A percentile compares a stretch with the other conserved stretches of the same genome.
Evolutionary conservation across 1,284 basidiomycete genomes (phyloP).

Genomic region (Puccinia sorghi): DNA sequence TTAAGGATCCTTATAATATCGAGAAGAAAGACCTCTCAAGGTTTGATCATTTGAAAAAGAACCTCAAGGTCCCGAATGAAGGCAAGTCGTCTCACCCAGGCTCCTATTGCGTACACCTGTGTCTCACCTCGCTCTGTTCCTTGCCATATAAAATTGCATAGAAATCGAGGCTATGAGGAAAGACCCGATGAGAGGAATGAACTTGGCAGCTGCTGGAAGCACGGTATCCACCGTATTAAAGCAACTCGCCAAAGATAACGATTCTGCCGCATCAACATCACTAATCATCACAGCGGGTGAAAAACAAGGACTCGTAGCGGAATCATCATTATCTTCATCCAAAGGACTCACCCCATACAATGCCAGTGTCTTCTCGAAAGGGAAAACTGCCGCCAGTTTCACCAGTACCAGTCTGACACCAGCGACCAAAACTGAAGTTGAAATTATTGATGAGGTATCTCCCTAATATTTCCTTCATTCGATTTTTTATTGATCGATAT

Average conservation of each 20-base stretch:
- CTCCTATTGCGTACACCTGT: not conserved
- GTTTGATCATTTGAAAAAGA: constrained; percentile 58
- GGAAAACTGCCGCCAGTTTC: constrained; percentile 84
- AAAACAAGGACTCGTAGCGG: constrained; percentile 18
- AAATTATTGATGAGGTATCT: constrained; percentile 81
- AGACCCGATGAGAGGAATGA: constrained; percentile 56
- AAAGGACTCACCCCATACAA: constrained; percentile 67
- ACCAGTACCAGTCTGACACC: constrained; percentile 89
- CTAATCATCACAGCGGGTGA: constrained; percentile 3
- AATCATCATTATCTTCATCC: constrained; percentile 22
- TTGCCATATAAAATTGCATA: constrained; percentile 22
- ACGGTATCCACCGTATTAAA: constrained; percentile 53
- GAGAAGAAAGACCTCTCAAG: constrained; percentile 55
- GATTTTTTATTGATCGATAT: not conserved
- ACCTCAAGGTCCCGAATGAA: constrained; percentile 53
- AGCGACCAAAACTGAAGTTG: constrained; percentile 71
- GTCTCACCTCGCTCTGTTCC: not conserved
- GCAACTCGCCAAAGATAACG: constrained; percentile 51
- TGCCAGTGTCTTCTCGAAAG: constrained; percentile 82
- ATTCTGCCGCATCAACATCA: constrained; percentile 33
- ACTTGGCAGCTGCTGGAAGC: constrained; percentile 57
- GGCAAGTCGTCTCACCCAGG: constrained; percentile 2
- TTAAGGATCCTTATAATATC: constrained; percentile 59
- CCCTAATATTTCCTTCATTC: not conserved
- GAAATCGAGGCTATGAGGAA: constrained; percentile 54